phyloP scores from a whole-genome alignment of 257 asterid species.

The Nicotiana benthamiana region DNA sequence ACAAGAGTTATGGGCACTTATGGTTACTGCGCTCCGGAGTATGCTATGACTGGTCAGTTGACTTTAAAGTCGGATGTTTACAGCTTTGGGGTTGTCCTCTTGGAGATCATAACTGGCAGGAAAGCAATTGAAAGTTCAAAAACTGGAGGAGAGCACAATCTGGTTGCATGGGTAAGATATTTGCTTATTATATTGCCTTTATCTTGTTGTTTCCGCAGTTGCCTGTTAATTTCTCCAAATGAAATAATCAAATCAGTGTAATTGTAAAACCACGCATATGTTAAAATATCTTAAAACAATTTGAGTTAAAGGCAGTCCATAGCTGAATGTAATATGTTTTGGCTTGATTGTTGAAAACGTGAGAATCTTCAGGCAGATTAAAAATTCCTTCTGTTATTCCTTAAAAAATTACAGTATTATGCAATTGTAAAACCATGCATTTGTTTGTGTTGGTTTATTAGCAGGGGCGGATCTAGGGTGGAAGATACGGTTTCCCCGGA shows the following conservation, averaged over 20 bases:
- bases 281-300: background rate
- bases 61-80: conserved; percentile 87
- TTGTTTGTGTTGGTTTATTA: too few species aligned
- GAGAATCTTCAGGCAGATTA: background rate
- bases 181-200: background rate
- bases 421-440: too few species aligned
- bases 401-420: background rate
- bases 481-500: too few species aligned
- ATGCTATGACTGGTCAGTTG: conserved; percentile 92
- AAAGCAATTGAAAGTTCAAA: conserved; percentile 75
- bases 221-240: background rate
- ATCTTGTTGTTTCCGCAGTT: background rate
- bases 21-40: conserved; percentile 96
- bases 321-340: background rate
- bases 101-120: conserved; percentile 87
- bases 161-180: conserved; percentile 72
- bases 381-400: background rate
- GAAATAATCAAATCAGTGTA: background rate
- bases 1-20: conserved; percentile 96
- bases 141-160: conserved; percentile 65
- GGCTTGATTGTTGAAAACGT: background rate
- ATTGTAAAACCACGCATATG: background rate
- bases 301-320: background rate
- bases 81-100: conserved; percentile 93
- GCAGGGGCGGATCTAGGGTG: too few species aligned